Evolutionary conservation across 345 rosid genomes (phyloP).

Genomic region (Pseudoturritis turrita): DNA sequence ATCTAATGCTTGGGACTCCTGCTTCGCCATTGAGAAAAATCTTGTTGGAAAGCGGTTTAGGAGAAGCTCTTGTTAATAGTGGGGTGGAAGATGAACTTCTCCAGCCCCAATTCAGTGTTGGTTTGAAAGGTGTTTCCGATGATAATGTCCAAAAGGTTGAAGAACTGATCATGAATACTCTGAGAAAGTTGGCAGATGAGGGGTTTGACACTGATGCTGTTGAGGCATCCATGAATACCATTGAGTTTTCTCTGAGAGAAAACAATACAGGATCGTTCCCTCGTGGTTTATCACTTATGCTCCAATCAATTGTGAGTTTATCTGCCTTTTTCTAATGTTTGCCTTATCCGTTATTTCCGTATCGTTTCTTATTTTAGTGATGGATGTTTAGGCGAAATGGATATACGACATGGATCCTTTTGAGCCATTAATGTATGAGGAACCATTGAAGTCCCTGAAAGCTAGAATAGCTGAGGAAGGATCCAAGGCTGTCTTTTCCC

Average conservation of each 20-base stretch:
- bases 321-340: not conserved
- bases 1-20: slow-evolving; percentile 89
- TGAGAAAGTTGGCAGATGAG: slow-evolving; percentile 66
- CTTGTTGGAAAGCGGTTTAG: slow-evolving; percentile 85
- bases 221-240: slow-evolving; percentile 95
- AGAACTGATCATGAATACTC: slow-evolving; percentile 60
- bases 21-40: slow-evolving; percentile 88
- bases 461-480: slow-evolving; percentile 82
- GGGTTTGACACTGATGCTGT: slow-evolving; percentile 84
- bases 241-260: slow-evolving; percentile 88
- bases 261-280: slow-evolving; percentile 91
- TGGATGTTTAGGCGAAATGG: slow-evolving; percentile 75
- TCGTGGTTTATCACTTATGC: slow-evolving; percentile 87
- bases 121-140: slow-evolving; percentile 79
- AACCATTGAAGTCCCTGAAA: slow-evolving; percentile 75
- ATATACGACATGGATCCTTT: slow-evolving; percentile 98
- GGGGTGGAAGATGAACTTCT: slow-evolving; percentile 92
- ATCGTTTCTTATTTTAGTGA: not conserved
- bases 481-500: slow-evolving; percentile 92
- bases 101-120: slow-evolving; percentile 88
- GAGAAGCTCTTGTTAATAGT: slow-evolving; percentile 86
- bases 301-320: slow-evolving; percentile 63
- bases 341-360: not conserved
- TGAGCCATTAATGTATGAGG: slow-evolving; percentile 86
- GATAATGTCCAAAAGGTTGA: slow-evolving; percentile 69